Base-by-base conservation (phyloP, 176 grass and related monocot genomes). In the Triticum timopheevii region DNA sequence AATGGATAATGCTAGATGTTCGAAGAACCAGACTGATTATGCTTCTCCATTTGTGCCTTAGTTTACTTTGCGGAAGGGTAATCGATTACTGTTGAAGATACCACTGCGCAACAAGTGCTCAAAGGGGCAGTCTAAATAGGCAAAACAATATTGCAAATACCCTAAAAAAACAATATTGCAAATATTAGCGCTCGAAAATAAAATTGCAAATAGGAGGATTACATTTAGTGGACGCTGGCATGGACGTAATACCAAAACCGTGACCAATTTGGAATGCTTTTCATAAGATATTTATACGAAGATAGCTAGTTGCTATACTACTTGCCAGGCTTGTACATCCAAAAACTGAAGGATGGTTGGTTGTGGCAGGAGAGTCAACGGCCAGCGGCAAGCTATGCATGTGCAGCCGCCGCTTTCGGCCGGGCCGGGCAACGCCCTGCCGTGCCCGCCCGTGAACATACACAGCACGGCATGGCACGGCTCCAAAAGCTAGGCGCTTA, bases 401-500 rank as follows among this genome's bases (percentile, higher is more conserved):
- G 89, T 88, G 80, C 52, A 4, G 80, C 80, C n/a, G 66, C 58
- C 42, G 12, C 89, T 90, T 90, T 90, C 74, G 80, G 89, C 88
- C 52, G 30, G 31, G 72, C 79, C 88, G 68, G 33, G 24, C 70
- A 30, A 73, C 50, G 68, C 65, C 45, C 42, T 63, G 69, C 77
- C 77, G 61, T 33, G 56, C 58, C 13, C 58, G 54, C 73, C 65
- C 79, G 56, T 76, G 80, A 52, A 80, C 84, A 38, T 9, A 39
- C 16, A 28, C 27, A 15, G 56, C 70, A 73, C 38, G 23, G 69
- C 82, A 38, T 17, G 17, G 65, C 87, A 30, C 28, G 10, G 52
- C 50, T 39, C 78, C 56, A 73, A 74, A 81, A 36, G 17, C 42
- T 27, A n/a, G 19, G 42, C 8, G 39, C 40, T 54, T 54, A 54